Base-by-base conservation (phyloP, 2,329 filamentous ascomycete genomes). In the Thyridium curvatum region DNA sequence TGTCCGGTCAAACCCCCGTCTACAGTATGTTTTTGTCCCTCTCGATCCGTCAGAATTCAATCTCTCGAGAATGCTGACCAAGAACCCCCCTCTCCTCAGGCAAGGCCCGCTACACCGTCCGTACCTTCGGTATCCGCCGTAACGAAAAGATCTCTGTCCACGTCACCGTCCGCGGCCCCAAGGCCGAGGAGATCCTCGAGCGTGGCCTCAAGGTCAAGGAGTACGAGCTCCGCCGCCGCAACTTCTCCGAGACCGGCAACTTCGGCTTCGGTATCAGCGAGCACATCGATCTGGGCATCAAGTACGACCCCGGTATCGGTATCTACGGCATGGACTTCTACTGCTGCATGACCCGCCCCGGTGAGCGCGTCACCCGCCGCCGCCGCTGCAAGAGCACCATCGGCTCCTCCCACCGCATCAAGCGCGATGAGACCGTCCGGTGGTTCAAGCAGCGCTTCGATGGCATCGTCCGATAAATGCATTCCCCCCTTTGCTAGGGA, bases 281-380 rank as follows among this genome's bases (percentile, higher is more conserved):
- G 79, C 93, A 98, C 86, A 98, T 98, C 74, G 93, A 98, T 82
- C 81, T 98, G 62, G 93, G 93, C 65, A 98, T 98, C 87, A 98
- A 98, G 84, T 96, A 96, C 79, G 90, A 96, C 77, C 90, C 90
- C 52, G 85, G 80, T 51, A 96, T 96, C 59, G 90, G 90, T 83
- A 96, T 96, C 71, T 96, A 95, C 80, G 90, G 93, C 69, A 98
- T 98, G 93, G 93, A 98, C 77, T 98, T 98, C 77, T 98, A 96
- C 86, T 90, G 84, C 86, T 97, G 91, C 88, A 98, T 98, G 93
- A 95, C 89, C 78, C 90, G 93, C 64, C 93, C 91, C 61, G 93
- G 93, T 76, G 90, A 95, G 82, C 90, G 93, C 68, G 88, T 98
- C 66, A 85, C 87, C 68, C 91, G 89, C 78, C 89, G 93, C 65